Evolutionary conservation across 23 red algal genomes (phyloP).

Genomic region (Gracilaria caudata): DNA sequence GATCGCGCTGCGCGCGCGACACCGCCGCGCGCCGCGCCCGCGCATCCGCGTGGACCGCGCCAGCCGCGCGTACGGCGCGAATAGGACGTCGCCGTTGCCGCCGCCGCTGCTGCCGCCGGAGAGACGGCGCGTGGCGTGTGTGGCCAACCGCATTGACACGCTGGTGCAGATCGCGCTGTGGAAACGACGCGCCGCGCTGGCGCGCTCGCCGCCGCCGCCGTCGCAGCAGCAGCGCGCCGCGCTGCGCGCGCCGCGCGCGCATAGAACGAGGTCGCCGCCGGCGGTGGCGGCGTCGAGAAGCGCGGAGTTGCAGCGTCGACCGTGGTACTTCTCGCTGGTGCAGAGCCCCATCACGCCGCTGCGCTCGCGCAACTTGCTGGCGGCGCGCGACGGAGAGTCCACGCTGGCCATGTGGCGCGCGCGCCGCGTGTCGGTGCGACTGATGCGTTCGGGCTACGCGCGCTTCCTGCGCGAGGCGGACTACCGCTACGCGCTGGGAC

Average conservation of each 20-base stretch:
- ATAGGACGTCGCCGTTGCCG: neutral
- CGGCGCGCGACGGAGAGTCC: constrained; percentile 2
- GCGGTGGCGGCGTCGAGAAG: neutral
- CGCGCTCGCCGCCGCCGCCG: neutral
- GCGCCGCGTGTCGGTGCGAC: constrained; percentile 42
- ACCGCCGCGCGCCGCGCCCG: constrained; percentile 24
- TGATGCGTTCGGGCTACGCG: constrained; percentile 25
- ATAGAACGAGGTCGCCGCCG: neutral
- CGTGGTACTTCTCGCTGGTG: constrained; percentile 67
- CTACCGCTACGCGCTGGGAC: constrained; percentile 34
- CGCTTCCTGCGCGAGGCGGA: constrained; percentile 47
- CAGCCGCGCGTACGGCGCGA: neutral
- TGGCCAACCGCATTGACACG: constrained; percentile 49
- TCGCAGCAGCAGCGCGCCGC: constrained; percentile 1
- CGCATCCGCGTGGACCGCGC: neutral
- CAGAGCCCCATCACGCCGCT: constrained; percentile 66
- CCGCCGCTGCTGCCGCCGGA: constrained; percentile 15
- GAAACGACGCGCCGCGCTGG: neutral
- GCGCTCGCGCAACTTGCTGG: constrained; percentile 44
- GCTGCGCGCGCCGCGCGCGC: neutral
- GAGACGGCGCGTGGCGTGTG: neutral
- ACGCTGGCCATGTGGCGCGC: constrained; percentile 52
- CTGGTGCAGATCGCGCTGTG: constrained; percentile 52
- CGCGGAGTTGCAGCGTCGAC: constrained; percentile 4
- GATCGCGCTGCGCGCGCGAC: constrained; percentile 33